These are phyloP conservation scores for Echium plantagineum DNA, from an alignment of 257 asterid species.

Conservation along the genomic window DNA sequence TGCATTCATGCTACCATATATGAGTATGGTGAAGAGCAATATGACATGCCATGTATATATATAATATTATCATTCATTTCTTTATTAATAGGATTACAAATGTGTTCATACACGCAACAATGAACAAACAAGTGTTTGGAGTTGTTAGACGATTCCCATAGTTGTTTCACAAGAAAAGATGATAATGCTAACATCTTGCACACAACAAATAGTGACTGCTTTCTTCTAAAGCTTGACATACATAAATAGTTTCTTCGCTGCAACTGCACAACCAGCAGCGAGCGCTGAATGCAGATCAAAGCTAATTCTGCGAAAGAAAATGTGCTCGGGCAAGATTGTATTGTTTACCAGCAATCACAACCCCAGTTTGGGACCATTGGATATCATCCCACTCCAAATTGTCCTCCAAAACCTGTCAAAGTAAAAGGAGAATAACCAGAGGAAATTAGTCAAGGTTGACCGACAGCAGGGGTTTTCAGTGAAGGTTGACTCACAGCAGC, in stretches of 20 bases:
- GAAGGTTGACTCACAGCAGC: not conserved
- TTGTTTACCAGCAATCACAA: conserved; percentile 64
- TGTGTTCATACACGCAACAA: too few relatives aligned
- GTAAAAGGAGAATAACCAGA: conserved; percentile 7
- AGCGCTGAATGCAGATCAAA: not conserved
- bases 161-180: too few relatives aligned
- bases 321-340: conserved; percentile 82
- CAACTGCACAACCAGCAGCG: not conserved
- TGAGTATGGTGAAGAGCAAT: too few relatives aligned
- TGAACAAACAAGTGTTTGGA: too few relatives aligned
- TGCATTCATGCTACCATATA: too few relatives aligned
- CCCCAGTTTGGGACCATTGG: conserved; percentile 81
- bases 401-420: conserved; percentile 67
- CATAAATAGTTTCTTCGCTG: not conserved
- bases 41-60: too few relatives aligned
- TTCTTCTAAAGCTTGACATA: not conserved
- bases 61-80: too few relatives aligned
- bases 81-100: too few relatives aligned
- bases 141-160: too few relatives aligned
- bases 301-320: conserved; percentile 57
- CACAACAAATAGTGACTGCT: not conserved
- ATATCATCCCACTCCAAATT: conserved; percentile 88
- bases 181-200: not conserved
- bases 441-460: not conserved
- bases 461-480: too few relatives aligned